Evolutionary conservation across 2,329 filamentous ascomycete genomes (phyloP).

Genomic region (Penicillium crustosum): DNA sequence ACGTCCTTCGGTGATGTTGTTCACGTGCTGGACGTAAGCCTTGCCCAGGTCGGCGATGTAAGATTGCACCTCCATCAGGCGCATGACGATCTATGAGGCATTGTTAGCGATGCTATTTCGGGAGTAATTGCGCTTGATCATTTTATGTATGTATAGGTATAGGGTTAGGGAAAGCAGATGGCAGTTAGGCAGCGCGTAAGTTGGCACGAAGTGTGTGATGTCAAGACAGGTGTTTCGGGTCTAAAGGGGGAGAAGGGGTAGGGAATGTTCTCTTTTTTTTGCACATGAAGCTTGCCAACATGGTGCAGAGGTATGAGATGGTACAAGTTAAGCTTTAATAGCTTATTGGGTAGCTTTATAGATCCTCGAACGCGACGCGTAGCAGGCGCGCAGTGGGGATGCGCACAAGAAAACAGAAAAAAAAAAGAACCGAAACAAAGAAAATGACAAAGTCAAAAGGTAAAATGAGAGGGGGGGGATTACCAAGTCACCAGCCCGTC

Average conservation of each 20-base stretch:
- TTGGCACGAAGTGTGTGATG: background rate
- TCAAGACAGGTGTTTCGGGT: background rate
- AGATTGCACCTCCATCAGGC: constrained; percentile 75
- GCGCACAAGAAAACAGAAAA: constrained; percentile 10
- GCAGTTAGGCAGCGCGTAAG: background rate
- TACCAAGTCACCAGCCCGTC: constrained; percentile 79
- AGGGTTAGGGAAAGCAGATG: background rate
- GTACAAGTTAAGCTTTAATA: constrained; percentile 4
- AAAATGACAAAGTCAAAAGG: constrained; percentile 9
- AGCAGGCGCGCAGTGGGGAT: constrained; percentile 8
- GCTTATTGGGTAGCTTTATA: constrained; percentile 13
- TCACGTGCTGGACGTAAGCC: constrained; percentile 86
- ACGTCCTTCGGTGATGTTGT: constrained; percentile 71
- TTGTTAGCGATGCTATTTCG: constrained; percentile 27
- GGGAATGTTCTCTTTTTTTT: background rate
- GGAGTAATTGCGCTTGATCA: constrained; percentile 2
- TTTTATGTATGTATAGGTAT: background rate
- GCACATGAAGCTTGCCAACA: constrained; percentile 1
- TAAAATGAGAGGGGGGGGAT: constrained; percentile 41
- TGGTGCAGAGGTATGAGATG: background rate
- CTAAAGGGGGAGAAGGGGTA: background rate
- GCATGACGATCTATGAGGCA: constrained; percentile 65
- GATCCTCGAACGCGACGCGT: constrained; percentile 23
- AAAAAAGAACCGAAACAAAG: constrained; percentile 17
- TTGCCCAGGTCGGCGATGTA: constrained; percentile 76